These are phyloP conservation scores for Globisporangium echinulatum DNA, from an alignment of 352 stramenopile genomes.

Conservation along the genomic window DNA sequence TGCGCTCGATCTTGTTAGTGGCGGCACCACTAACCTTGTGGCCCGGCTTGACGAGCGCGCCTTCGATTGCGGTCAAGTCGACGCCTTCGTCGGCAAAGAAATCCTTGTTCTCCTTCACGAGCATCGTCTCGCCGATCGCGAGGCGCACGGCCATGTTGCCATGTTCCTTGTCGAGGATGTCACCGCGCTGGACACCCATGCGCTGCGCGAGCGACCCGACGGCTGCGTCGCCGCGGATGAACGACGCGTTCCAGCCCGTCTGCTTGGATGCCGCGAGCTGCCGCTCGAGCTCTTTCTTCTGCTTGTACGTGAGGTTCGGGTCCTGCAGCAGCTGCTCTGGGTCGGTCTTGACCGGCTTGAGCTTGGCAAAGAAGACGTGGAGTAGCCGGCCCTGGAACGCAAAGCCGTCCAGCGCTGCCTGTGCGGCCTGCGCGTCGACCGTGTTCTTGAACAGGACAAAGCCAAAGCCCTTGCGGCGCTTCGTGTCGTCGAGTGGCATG, in stretches of 20 bases:
- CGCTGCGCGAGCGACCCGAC: conserved; percentile 73
- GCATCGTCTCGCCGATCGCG: conserved; percentile 96
- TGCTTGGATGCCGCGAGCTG: conserved; percentile 74
- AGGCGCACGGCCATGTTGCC: conserved; percentile 97
- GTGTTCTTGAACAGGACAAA: conserved; percentile 95
- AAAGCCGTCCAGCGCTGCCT: conserved; percentile 88
- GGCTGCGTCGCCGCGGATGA: conserved; percentile 66
- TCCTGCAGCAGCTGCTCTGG: conserved; percentile 49
- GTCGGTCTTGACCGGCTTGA: conserved; percentile 58
- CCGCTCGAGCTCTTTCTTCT: conserved; percentile 88
- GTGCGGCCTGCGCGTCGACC: conserved; percentile 83
- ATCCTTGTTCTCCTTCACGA: conserved; percentile 97
- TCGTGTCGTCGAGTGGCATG: conserved; percentile 95
- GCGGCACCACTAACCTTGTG: conserved; percentile 21
- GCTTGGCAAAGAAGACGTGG: conserved; percentile 90
- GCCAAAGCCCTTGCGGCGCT: conserved; percentile 95
- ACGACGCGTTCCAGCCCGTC: conserved; percentile 95
- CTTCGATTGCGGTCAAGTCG: conserved; percentile 92
- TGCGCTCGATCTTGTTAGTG: conserved; percentile 82
- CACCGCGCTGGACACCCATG: conserved; percentile 90
- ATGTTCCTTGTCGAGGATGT: conserved; percentile 93
- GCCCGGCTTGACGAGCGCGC: conserved; percentile 49
- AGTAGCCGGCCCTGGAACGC: conserved; percentile 96
- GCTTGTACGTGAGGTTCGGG: conserved; percentile 81
- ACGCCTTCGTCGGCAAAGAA: conserved; percentile 95